phyloP scores from a whole-genome alignment of 225 moss, liverwort and hornwort species.

The Physcomitrium patens region DNA sequence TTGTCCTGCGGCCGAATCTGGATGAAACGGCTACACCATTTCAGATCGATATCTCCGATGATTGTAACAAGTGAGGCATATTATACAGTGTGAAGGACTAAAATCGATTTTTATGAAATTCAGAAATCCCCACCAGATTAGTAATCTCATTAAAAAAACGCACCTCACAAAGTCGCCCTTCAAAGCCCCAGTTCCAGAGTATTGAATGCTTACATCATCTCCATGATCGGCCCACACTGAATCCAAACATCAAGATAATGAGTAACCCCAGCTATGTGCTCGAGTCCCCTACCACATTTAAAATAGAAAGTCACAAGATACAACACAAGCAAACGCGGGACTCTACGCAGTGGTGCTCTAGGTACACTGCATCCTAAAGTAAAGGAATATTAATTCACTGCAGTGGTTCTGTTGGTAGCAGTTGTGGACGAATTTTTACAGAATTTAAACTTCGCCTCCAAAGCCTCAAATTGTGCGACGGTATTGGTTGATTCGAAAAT shows the following conservation, averaged over 20 bases:
- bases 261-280: constrained; percentile 12
- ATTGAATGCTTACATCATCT: constrained; percentile 95
- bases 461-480: constrained; percentile 53
- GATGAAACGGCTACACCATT: constrained; percentile 18
- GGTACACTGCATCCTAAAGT: too few relatives aligned
- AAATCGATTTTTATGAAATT: neutral
- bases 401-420: too few relatives aligned
- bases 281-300: neutral
- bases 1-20: constrained; percentile 91
- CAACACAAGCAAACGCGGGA: too few relatives aligned
- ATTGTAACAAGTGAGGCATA: neutral
- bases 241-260: constrained; percentile 23
- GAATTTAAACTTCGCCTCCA: constrained; percentile 87
- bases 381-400: too few relatives aligned
- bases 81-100: constrained; percentile 9
- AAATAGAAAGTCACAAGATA: neutral
- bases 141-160: neutral
- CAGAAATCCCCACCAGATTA: neutral
- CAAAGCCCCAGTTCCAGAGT: constrained; percentile 90
- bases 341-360: too few relatives aligned
- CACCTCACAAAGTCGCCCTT: constrained; percentile 99
- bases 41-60: neutral
- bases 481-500: constrained; percentile 65
- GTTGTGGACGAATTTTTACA: constrained; percentile 42
- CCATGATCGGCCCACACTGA: constrained; percentile 99